These are phyloP conservation scores for Cercospora sp. DNA, from an alignment of 2,329 filamentous ascomycete species.

Conservation along the genomic window DNA sequence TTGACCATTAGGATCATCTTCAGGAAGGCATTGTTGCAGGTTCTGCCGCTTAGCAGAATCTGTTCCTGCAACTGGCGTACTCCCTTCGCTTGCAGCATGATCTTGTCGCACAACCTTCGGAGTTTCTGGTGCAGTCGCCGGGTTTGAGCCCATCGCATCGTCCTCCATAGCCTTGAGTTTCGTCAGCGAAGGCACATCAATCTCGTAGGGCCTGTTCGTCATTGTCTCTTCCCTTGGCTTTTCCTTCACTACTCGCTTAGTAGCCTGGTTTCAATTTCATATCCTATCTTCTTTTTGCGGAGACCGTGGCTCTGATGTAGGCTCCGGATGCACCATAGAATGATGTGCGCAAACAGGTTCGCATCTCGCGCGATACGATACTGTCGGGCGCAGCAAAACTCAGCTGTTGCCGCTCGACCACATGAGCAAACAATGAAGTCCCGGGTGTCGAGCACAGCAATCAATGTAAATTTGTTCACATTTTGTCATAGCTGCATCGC, in stretches of 20 bases:
- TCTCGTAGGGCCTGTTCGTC: constrained; percentile 10
- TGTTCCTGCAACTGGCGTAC: not conserved
- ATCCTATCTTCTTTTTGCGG: no score
- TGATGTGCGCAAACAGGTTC: not conserved
- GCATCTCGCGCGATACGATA: not conserved
- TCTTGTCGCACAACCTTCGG: not conserved
- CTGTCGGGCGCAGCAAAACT: not conserved
- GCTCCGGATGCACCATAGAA: not conserved
- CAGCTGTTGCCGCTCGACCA: not conserved
- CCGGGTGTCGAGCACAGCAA: not conserved
- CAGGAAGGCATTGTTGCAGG: not conserved
- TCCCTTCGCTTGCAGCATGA: not conserved
- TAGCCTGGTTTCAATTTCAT: no score
- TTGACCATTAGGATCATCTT: not conserved
- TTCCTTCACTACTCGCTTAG: not conserved
- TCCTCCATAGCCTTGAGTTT: constrained; percentile 4
- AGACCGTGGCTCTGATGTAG: no score
- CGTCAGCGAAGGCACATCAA: not conserved
- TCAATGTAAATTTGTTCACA: not conserved
- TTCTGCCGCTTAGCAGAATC: not conserved
- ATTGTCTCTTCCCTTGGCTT: not conserved
- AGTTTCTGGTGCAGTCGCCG: not conserved
- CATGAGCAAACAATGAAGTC: not conserved
- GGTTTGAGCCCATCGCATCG: not conserved
- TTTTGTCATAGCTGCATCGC: constrained; percentile 9